Evolutionary conservation across 1,139 yeast species (phyloP).

Genomic region (Taphrina flavorubra): DNA sequence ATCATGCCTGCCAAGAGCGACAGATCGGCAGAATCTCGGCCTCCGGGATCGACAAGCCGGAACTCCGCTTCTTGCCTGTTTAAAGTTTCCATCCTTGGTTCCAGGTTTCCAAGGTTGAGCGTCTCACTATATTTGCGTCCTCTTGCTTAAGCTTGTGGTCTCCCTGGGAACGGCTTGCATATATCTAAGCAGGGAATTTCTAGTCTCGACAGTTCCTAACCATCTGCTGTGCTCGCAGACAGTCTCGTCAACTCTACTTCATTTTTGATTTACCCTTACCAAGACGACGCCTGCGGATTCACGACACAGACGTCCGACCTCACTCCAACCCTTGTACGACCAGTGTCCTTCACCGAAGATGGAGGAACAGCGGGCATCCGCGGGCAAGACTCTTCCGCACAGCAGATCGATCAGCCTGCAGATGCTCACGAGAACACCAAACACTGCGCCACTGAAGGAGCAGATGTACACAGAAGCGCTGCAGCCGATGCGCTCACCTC

Average conservation of each 20-base stretch:
- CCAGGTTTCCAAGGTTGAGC: not conserved
- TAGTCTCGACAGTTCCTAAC: no score
- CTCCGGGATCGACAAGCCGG: not conserved
- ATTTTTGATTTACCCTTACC: not conserved
- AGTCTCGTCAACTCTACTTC: no score
- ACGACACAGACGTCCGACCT: conserved; percentile 1
- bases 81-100: not conserved
- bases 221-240: no score
- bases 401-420: conserved; percentile 34
- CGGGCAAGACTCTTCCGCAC: conserved; percentile 20
- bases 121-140: not conserved
- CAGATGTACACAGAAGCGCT: conserved; percentile 36
- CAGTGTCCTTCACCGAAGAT: conserved; percentile 7
- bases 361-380: conserved; percentile 17
- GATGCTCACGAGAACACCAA: conserved; percentile 36
- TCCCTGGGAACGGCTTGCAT: no score
- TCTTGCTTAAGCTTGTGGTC: no score
- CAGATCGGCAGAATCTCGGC: no score
- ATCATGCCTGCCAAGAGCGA: not conserved
- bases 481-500: conserved; percentile 33
- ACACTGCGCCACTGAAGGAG: conserved; percentile 27
- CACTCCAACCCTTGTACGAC: conserved; percentile 13
- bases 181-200: no score
- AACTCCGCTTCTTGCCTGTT: conserved; percentile 8
- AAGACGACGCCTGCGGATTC: not conserved